Percentiles rank a stretch among this genome's conserved stretches.
Evolutionary conservation across 1,284 basidiomycete genomes (phyloP).

Genomic region (Fomitopsis pinicola): DNA sequence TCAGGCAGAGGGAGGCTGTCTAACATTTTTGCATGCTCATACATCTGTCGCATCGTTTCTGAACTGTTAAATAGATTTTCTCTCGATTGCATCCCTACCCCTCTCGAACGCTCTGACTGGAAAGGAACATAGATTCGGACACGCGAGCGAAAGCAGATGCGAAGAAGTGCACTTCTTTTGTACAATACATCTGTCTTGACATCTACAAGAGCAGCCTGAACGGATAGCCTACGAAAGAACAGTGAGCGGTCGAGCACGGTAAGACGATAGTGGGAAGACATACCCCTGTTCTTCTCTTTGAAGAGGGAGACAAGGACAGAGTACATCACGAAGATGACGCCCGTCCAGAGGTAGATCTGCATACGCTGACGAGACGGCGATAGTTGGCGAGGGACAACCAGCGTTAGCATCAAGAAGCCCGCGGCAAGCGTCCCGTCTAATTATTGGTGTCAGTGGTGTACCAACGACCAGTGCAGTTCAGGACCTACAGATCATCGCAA

Average conservation of each 20-base stretch:
- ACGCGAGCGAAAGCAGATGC: neutral
- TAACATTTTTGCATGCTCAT: slow-evolving; percentile 1
- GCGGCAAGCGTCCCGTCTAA: slow-evolving; percentile 82
- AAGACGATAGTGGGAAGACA: slow-evolving; percentile 16
- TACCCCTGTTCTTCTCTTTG: slow-evolving; percentile 87
- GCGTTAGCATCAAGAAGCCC: slow-evolving; percentile 79
- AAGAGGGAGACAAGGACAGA: slow-evolving; percentile 89
- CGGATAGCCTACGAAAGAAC: slow-evolving; percentile 57
- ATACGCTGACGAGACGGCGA: slow-evolving; percentile 76
- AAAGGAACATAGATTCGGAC: neutral
- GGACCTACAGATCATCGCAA: slow-evolving; percentile 81
- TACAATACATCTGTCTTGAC: neutral
- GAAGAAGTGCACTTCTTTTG: neutral
- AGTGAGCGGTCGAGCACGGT: neutral
- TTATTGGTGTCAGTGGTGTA: too few relatives aligned
- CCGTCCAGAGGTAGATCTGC: slow-evolving; percentile 89
- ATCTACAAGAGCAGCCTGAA: slow-evolving; percentile 63
- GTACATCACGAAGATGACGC: slow-evolving; percentile 80
- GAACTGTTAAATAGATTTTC: neutral
- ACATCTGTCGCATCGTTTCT: neutral
- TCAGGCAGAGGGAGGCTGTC: neutral
- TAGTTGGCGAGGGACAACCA: slow-evolving; percentile 77
- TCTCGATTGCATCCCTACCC: neutral
- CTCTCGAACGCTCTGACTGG: neutral
- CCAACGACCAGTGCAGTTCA: slow-evolving; percentile 2